These are phyloP conservation scores for Monascus ruber DNA, from an alignment of 2,329 filamentous ascomycete genomes.

Conservation along the genomic window DNA sequence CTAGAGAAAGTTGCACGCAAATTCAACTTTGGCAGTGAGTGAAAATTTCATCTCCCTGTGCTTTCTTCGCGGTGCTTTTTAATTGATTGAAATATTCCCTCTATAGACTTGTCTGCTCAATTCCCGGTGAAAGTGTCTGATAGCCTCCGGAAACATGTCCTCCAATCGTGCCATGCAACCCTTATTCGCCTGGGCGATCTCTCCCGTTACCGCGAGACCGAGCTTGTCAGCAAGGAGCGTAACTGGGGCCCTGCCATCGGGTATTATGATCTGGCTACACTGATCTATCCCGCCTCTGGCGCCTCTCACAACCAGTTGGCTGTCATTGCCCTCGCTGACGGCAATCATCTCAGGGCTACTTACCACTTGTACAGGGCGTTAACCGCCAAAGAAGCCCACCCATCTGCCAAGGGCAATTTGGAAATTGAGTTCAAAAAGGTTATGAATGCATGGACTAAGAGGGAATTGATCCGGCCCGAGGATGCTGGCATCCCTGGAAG, in stretches of 20 bases:
- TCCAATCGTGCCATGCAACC: conserved; percentile 67
- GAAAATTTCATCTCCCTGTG: conserved; percentile 1
- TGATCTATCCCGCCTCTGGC: conserved; percentile 67
- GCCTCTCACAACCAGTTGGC: conserved; percentile 83
- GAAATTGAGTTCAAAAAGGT: conserved; percentile 66
- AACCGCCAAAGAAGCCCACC: conserved; percentile 61
- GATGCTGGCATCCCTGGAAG: conserved; percentile 40
- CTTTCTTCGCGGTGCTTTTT: neutral
- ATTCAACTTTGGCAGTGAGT: conserved; percentile 38
- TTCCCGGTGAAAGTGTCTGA: conserved; percentile 36
- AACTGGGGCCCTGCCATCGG: conserved; percentile 70
- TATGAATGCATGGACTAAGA: conserved; percentile 44
- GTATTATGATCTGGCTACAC: conserved; percentile 73
- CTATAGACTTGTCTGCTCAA: conserved; percentile 33
- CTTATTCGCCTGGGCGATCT: conserved; percentile 83
- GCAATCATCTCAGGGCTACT: conserved; percentile 69
- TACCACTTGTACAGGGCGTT: conserved; percentile 84
- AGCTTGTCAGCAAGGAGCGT: conserved; percentile 59
- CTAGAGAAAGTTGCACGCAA: conserved; percentile 45
- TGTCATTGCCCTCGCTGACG: conserved; percentile 65
- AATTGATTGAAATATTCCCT: conserved; percentile 15
- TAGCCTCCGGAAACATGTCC: conserved; percentile 47
- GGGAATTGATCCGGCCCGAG: conserved; percentile 38
- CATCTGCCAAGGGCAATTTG: conserved; percentile 63
- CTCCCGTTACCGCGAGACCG: conserved; percentile 68